Conservation (phyloP, 768 basidiomycete genomes). For the Polyporus arcularius region DNA sequence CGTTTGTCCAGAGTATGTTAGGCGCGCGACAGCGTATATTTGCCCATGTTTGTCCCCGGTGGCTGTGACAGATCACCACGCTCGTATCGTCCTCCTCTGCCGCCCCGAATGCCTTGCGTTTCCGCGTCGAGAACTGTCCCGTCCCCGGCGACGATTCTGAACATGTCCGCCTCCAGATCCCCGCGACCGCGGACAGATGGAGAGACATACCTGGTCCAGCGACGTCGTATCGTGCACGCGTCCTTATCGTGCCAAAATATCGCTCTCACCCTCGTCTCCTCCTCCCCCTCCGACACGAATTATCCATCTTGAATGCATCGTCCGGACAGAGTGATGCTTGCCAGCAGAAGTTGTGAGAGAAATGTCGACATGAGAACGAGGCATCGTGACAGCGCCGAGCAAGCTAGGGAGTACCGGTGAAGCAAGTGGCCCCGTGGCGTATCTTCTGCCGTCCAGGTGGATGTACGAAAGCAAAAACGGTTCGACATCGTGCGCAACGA, state of each 20-base stretch:
- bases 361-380: not conserved
- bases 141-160: not conserved
- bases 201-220: not conserved
- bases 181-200: no score
- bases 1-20: slow-evolving; percentile 16
- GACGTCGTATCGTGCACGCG: not conserved
- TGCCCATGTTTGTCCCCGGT: slow-evolving; percentile 10
- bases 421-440: no score
- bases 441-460: slow-evolving; percentile 4
- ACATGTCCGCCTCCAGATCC: no score
- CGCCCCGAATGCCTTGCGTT: not conserved
- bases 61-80: slow-evolving; percentile 12
- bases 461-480: slow-evolving; percentile 13
- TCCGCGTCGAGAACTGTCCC: not conserved
- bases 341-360: not conserved
- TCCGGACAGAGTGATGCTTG: not conserved
- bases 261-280: not conserved
- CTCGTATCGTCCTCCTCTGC: slow-evolving; percentile 6
- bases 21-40: slow-evolving; percentile 14
- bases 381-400: not conserved
- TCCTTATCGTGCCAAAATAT: not conserved
- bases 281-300: not conserved
- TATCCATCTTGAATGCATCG: not conserved
- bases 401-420: not conserved
- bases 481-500: slow-evolving; percentile 7